Evolutionary conservation across 768 basidiomycete species (phyloP), one percentile per base, ranked within the genome.

Genomic region (Polyporus arcularius): DNA sequence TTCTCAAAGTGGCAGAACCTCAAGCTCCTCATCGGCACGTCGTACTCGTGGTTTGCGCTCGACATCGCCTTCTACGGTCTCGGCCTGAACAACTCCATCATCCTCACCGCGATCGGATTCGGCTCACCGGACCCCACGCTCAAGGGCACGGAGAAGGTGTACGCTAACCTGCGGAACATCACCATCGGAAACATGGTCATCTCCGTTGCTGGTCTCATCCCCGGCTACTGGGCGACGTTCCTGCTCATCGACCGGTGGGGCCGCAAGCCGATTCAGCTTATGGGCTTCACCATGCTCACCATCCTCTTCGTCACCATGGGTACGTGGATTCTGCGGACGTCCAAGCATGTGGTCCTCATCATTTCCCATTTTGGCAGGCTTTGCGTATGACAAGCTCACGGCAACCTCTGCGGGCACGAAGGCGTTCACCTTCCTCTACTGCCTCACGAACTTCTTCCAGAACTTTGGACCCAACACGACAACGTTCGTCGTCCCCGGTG

Each of bases 41-140:
- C 90, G 0, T 95, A 88, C 72, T 90, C 88, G 9, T 96, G 94
- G 94, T 95, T 95, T 62, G 93, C 92, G 9, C 83, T 94, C 28
- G 92, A 92, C 85, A 86, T 95, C 57, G 92, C 92, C 9, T 95
- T 92, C 77, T 94, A 95, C 72, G 93, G 92, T 53, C 82, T 96
- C 40, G 89, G 92, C 57, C 82, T 96, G 57, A 96, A 96, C 76
- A 90, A 87, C 3, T 80, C 84, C 39, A 85, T 86, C 70, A 88
- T 96, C 63, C 79, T 96, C 51, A 73, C 77, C 54, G 82, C 88
- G 32, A 94, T 94, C 68, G 86, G 87, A 41, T 92, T 89, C 70
- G 92, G 91, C 53, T 71, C 73, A 10, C 73, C 83, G 16, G 8
- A 58, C 10, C 64, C 69, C 15, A 69, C 62, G 76, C 80, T 52